Conservation (phyloP, 2,329 filamentous ascomycete genomes). For the Verticillium isaacii region DNA sequence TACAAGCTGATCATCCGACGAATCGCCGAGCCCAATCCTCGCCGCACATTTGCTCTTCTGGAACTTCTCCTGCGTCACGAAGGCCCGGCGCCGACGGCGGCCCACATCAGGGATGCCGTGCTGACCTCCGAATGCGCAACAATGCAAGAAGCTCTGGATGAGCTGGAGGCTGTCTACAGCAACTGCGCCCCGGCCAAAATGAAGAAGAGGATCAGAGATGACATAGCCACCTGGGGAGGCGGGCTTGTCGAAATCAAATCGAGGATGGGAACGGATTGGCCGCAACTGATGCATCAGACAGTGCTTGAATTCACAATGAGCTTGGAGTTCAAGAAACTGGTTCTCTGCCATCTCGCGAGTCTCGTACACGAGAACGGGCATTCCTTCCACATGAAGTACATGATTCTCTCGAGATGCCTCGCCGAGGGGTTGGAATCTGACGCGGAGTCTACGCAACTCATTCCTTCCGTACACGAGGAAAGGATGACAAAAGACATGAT, state of each 20-base stretch:
- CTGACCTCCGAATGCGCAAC: neutral
- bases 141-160: neutral
- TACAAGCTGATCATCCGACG: constrained; percentile 3
- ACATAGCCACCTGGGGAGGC: neutral
- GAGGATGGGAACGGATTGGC: neutral
- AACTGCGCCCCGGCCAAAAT: neutral
- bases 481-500: neutral
- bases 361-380: neutral
- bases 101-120: neutral
- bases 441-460: neutral
- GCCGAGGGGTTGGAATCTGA: neutral
- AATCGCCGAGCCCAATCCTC: neutral
- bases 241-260: neutral
- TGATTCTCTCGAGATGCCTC: neutral
- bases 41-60: neutral
- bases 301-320: neutral
- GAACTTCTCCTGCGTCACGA: neutral
- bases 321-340: neutral
- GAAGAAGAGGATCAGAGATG: neutral
- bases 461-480: neutral
- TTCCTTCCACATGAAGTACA: neutral
- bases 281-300: neutral
- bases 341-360: neutral
- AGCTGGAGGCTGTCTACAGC: neutral
- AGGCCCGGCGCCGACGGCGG: neutral